These are phyloP conservation scores for Plectosphaerella cucumerina DNA, from an alignment of 2,329 filamentous ascomycete species.

Conservation along the genomic window DNA sequence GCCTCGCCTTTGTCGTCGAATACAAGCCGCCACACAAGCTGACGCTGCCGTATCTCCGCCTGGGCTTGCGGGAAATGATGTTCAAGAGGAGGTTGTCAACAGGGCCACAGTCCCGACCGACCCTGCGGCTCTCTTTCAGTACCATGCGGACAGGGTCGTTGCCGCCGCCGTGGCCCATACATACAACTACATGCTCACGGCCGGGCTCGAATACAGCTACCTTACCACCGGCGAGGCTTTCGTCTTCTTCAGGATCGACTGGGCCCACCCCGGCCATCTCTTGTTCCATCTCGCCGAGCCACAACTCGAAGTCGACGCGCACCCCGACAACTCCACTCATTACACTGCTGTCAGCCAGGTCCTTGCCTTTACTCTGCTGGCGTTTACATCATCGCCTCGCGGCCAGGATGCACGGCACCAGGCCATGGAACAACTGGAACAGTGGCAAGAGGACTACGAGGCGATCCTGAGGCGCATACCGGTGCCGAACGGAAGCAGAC, in stretches of 20 bases:
- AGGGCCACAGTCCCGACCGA: conserved; percentile 20
- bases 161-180: conserved; percentile 40
- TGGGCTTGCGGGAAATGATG: conserved; percentile 34
- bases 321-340: conserved; percentile 13
- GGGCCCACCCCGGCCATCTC: conserved; percentile 18
- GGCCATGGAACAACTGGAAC: conserved; percentile 5
- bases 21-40: conserved; percentile 46
- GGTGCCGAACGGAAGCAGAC: too few relatives aligned
- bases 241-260: conserved; percentile 35
- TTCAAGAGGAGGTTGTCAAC: conserved; percentile 30
- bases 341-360: conserved; percentile 23
- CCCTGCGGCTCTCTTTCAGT: conserved; percentile 25
- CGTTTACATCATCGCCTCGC: conserved; percentile 9
- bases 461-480: too few relatives aligned
- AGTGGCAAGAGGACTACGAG: conserved; percentile 19
- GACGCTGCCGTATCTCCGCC: conserved; percentile 32
- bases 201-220: conserved; percentile 36
- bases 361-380: conserved; percentile 23
- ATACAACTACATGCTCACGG: conserved; percentile 45
- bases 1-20: conserved; percentile 30
- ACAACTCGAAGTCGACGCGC: conserved; percentile 15
- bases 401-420: conserved; percentile 13
- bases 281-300: conserved; percentile 27
- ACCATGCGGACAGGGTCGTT: conserved; percentile 30
- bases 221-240: conserved; percentile 37